These are phyloP conservation scores for Datura wrightii DNA, from an alignment of 257 asterid genomes.

Conservation along the genomic window DNA sequence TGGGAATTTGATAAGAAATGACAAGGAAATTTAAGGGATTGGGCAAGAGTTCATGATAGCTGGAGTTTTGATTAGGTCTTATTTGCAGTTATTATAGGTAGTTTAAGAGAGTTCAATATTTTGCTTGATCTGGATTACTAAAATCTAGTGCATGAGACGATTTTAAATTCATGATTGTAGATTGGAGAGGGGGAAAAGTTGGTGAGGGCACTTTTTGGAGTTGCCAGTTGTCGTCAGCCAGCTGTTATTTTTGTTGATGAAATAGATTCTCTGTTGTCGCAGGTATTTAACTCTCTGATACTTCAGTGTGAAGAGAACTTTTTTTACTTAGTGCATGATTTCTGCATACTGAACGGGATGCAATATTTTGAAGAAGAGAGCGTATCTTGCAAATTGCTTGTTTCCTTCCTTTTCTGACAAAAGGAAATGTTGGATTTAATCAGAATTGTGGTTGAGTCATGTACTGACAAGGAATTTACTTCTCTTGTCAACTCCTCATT, in stretches of 20 bases:
- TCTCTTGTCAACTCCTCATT: neutral
- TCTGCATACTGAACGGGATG: slow-evolving; percentile 22
- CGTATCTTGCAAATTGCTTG: slow-evolving; percentile 18
- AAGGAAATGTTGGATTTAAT: slow-evolving; percentile 2
- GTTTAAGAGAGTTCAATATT: slow-evolving; percentile 12
- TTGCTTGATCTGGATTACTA: slow-evolving; percentile 31
- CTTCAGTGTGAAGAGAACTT: neutral
- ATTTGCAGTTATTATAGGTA: neutral
- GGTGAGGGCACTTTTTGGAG: slow-evolving; percentile 98
- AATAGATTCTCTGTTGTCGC: slow-evolving; percentile 95
- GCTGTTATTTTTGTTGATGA: slow-evolving; percentile 98
- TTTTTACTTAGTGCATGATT: neutral
- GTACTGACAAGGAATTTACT: neutral
- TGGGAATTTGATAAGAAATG: slow-evolving; percentile 21
- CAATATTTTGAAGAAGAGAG: neutral
- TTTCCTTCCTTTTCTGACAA: neutral
- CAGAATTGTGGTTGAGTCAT: neutral
- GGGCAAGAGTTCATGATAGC: neutral
- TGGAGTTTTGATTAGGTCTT: neutral
- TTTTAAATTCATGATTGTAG: slow-evolving; percentile 53
- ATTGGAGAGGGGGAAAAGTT: slow-evolving; percentile 99
- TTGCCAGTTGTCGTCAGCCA: slow-evolving; percentile 98
- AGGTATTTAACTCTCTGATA: slow-evolving; percentile 52
- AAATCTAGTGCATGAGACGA: slow-evolving; percentile 17
- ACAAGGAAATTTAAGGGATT: neutral